phyloP scores from a whole-genome alignment of 1,284 basidiomycete species.

The Golubevia pallescens region DNA sequence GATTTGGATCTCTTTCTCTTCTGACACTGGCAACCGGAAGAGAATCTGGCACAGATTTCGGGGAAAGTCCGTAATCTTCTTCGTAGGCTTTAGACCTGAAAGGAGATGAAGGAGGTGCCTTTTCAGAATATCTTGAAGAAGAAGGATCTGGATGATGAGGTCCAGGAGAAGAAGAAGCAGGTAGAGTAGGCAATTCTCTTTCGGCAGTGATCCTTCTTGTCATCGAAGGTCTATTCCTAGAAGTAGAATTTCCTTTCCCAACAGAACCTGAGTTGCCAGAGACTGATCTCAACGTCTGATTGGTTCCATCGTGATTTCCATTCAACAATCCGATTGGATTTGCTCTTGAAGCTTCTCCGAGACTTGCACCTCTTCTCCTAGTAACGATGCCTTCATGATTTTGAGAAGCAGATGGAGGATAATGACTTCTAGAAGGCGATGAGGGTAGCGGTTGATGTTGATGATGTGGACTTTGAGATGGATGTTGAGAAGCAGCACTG shows the following conservation, averaged over 20 bases:
- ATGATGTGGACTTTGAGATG: background rate
- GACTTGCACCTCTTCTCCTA: too few relatives aligned
- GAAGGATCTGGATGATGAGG: background rate
- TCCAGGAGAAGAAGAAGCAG: constrained; percentile 1
- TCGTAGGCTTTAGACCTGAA: constrained; percentile 16
- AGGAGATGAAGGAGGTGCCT: constrained; percentile 29
- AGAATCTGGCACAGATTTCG: constrained; percentile 11
- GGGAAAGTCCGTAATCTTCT: constrained; percentile 18
- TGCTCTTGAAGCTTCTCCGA: too few relatives aligned
- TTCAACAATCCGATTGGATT: too few relatives aligned
- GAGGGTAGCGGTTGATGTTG: constrained; percentile 1
- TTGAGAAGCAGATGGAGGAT: constrained; percentile 18
- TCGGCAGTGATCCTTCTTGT: too few relatives aligned
- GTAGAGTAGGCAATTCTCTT: too few relatives aligned
- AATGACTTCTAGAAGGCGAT: constrained; percentile 1
- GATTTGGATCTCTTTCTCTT: constrained; percentile 12
- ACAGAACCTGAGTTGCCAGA: too few relatives aligned
- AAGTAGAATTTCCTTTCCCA: too few relatives aligned
- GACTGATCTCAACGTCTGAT: too few relatives aligned
- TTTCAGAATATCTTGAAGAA: constrained; percentile 17
- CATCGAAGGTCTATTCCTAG: too few relatives aligned
- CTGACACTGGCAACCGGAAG: constrained; percentile 10
- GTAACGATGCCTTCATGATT: background rate
- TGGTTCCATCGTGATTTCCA: too few relatives aligned
- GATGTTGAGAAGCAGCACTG: background rate